phyloP scores from a whole-genome alignment of 306 rosid genomes.

The Astragalus glycyphyllos region DNA sequence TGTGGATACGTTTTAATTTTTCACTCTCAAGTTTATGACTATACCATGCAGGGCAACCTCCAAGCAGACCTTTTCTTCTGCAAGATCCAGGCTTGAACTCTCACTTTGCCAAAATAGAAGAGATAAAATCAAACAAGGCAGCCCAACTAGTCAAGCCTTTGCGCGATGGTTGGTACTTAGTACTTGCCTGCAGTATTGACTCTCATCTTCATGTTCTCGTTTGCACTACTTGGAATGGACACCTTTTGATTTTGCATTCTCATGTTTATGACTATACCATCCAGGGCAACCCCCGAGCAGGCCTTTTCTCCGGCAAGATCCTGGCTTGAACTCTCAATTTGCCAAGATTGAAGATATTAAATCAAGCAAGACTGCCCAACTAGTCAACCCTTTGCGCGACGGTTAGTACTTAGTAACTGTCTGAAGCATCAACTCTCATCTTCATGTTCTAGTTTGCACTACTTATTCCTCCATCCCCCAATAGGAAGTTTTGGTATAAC shows the following conservation, averaged over 20 bases:
- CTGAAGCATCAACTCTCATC: conserved; percentile 17
- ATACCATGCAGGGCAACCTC: conserved; percentile 55
- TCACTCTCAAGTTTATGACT: conserved; percentile 45
- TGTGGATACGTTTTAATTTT: too few species aligned
- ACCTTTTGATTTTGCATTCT: conserved; percentile 37
- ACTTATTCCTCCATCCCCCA: not conserved
- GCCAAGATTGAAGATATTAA: conserved; percentile 44
- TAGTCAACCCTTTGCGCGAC: conserved; percentile 63
- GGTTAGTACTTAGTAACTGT: conserved; percentile 52
- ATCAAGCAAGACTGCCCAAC: conserved; percentile 44
- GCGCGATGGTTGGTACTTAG: conserved; percentile 61
- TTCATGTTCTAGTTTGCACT: conserved; percentile 22
- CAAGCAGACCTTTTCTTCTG: conserved; percentile 37
- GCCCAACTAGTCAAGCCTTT: conserved; percentile 55
- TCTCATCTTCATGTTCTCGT: conserved; percentile 24
- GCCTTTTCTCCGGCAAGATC: conserved; percentile 48
- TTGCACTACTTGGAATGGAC: conserved; percentile 11
- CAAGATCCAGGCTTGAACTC: conserved; percentile 50
- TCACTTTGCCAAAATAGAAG: conserved; percentile 40
- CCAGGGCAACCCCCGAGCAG: conserved; percentile 53
- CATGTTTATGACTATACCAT: conserved; percentile 45
- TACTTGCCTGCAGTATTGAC: conserved; percentile 18
- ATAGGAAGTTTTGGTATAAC: not conserved
- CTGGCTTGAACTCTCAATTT: conserved; percentile 45
- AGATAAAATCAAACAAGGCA: conserved; percentile 47